Conservation (phyloP, 257 asterid species). For the Plantago elongata region DNA sequence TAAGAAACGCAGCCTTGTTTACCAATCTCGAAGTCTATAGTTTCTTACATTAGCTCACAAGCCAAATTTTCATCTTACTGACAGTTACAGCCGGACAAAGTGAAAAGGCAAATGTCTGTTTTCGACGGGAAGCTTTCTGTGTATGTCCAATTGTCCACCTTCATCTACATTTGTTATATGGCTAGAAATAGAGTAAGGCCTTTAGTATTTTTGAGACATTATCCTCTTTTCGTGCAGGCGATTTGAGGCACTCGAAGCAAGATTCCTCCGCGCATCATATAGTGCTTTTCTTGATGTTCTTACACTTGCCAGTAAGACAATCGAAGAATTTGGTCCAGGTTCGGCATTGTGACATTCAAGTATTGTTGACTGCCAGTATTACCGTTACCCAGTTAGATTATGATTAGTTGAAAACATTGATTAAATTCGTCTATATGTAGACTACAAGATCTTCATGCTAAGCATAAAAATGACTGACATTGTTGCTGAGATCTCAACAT, state of each 20-base stretch:
- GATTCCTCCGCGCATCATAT: conserved; percentile 82
- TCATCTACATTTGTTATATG: neutral
- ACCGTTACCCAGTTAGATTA: too few species aligned
- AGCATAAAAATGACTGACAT: too few species aligned
- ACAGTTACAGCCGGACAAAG: conserved; percentile 96
- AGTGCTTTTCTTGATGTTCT: conserved; percentile 80
- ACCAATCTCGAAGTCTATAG: conserved; percentile 2
- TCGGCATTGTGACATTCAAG: conserved; percentile 22
- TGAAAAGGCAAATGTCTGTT: conserved; percentile 59
- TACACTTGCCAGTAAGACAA: conserved; percentile 68
- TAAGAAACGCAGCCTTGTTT: conserved; percentile 18
- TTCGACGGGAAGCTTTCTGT: conserved; percentile 70
- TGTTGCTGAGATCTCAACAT: too few species aligned
- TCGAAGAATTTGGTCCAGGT: conserved; percentile 61
- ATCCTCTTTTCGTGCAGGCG: conserved; percentile 37
- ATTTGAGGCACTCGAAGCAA: conserved; percentile 82
- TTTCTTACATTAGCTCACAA: conserved; percentile 6
- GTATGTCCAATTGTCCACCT: conserved; percentile 29
- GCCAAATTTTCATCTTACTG: conserved; percentile 16
- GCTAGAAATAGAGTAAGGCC: neutral
- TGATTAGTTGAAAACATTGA: too few species aligned
- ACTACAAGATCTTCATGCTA: too few species aligned
- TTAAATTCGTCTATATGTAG: too few species aligned
- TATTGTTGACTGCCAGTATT: neutral
- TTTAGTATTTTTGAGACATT: neutral